Evolutionary conservation across 345 rosid genomes (phyloP), one percentile per base, ranked within the genome.

Genomic region (Acer negundo): DNA sequence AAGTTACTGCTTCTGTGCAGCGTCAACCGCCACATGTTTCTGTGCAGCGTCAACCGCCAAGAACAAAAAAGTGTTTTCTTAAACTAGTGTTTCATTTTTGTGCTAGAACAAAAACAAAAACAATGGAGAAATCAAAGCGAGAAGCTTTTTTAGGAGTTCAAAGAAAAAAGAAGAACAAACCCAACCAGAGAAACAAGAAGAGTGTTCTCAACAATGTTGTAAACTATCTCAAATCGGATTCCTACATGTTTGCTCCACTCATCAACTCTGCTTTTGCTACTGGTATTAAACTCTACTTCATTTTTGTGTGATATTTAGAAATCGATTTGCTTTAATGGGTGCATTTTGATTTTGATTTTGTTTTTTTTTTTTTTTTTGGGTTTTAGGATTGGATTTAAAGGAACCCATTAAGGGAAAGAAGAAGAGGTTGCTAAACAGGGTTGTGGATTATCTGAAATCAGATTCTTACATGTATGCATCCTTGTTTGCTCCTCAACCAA

Each of bases 241-340:
- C 58, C 3, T 82, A 87, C 84, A 80, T 90, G 86, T 86, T 82
- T 72, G 82, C 86, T 84, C 91, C 91, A 69, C 80, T 85, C 35
- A 4, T 16, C 13, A 47, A 19, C 11, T 51, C 71, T 40, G 53
- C 66, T 47, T 72, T 65, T 22, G 6, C 67, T 10, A 13, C 74
- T 67, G 85, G 87, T 77, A 44, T 51, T 4, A 31, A 55, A 71
- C 20, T 8, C 62, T 56, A 3, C 10, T 67, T 38, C 8, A 20
- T 58, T 20, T 58, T 58, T 58, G 38, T 58, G 22, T 51, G 55
- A 16, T 53, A 3, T 22, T 59, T 2, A 59, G 26, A 59, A 59
- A 59, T 22, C 12, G 4, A 7, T 53, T 59, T 56, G 19, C 6
- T 56, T 79, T 62, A 56, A 23, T 24, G 3, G 20, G 46, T 44